A percentile compares a stretch with the other conserved stretches of the same genome.
phyloP scores from a whole-genome alignment of 2,329 filamentous ascomycete genomes.

The Verticillium isaacii region DNA sequence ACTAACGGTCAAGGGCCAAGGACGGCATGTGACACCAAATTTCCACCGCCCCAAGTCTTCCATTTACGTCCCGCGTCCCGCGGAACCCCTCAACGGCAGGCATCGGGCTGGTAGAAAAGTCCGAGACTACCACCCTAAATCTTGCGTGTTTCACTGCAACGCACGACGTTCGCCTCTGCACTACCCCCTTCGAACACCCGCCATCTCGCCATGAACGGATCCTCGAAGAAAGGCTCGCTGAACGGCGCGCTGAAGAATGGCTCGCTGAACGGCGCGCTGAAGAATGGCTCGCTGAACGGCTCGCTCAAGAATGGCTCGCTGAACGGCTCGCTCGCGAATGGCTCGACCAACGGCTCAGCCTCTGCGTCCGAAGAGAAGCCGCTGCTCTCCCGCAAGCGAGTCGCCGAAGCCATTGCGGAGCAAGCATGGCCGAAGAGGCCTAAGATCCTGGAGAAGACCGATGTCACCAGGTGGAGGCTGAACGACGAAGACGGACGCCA shows the following conservation, averaged over 20 bases:
- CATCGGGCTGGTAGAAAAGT: background rate
- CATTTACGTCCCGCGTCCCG: background rate
- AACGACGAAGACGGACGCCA: conserved; percentile 78
- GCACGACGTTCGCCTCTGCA: background rate
- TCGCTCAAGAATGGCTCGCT: background rate
- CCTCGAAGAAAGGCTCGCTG: background rate
- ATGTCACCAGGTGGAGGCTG: conserved; percentile 79
- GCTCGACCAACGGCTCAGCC: background rate
- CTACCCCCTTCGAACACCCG: background rate
- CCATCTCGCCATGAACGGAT: background rate
- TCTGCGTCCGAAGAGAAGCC: background rate
- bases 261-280: background rate
- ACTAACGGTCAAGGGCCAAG: background rate
- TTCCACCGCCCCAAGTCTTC: background rate
- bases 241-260: background rate
- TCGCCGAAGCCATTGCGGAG: conserved; percentile 28
- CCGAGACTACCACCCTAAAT: background rate
- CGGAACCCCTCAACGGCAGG: background rate
- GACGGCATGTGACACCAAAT: background rate
- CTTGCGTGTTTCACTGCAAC: background rate
- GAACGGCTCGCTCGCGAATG: background rate
- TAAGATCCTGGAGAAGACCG: conserved; percentile 58
- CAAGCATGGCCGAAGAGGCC: conserved; percentile 38
- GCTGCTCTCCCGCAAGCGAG: conserved; percentile 36
- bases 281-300: background rate